phyloP scores from a whole-genome alignment of 1,284 basidiomycete species.

The Rhodotorula sp. region DNA sequence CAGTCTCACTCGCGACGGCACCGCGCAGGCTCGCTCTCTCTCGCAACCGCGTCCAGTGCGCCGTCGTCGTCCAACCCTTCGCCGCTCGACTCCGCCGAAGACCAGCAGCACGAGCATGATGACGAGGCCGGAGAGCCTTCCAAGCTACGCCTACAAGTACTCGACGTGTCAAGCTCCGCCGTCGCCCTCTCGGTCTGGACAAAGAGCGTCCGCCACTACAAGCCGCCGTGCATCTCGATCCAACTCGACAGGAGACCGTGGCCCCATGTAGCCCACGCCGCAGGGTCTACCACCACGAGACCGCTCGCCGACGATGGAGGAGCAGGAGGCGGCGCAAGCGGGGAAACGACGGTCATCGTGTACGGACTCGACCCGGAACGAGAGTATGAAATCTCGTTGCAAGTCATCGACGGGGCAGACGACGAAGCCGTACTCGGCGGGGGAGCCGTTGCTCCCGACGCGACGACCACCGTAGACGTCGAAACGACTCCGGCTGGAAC shows the following conservation, averaged over 20 bases:
- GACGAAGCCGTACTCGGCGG: not conserved
- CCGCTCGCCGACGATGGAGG: not conserved
- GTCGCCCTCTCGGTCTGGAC: constrained; percentile 37
- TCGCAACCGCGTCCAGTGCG: not conserved
- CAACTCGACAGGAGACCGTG: constrained; percentile 36
- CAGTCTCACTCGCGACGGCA: not conserved
- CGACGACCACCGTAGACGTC: constrained; percentile 8
- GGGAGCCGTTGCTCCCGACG: not conserved
- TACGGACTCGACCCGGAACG: constrained; percentile 35
- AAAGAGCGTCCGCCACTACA: not conserved
- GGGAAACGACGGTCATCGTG: constrained; percentile 39
- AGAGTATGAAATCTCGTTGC: constrained; percentile 38
- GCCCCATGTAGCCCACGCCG: constrained; percentile 39
- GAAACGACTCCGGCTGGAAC: constrained; percentile 4
- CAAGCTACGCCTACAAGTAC: constrained; percentile 28
- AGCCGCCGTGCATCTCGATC: constrained; percentile 35
- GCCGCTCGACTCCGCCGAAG: not conserved
- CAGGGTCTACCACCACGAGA: not conserved
- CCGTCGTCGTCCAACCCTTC: constrained; percentile 2
- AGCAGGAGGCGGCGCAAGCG: not conserved
- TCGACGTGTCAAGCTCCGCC: constrained; percentile 38
- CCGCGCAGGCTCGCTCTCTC: constrained; percentile 6
- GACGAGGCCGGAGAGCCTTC: not conserved
- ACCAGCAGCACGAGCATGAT: not conserved
- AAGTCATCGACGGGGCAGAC: constrained; percentile 24